Conservation (phyloP, 2,329 filamentous ascomycete species). For the Nannizziopsis barbatae region DNA sequence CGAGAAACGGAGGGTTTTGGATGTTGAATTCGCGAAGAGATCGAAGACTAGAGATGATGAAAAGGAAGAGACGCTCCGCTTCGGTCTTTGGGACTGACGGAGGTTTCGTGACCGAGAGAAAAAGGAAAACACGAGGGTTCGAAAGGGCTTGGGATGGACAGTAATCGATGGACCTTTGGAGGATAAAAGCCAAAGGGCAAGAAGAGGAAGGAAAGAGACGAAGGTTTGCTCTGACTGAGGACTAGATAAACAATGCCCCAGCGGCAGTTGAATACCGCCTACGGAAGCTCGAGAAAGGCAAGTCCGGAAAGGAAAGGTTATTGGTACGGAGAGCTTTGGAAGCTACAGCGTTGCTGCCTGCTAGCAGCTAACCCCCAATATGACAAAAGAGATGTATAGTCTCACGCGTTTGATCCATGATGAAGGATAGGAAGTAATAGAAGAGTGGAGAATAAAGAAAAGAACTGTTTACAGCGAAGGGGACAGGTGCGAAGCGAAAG, state of each 20-base stretch:
- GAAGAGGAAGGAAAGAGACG: background rate
- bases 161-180: background rate
- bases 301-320: constrained; percentile 2
- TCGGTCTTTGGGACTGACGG: too few relatives aligned
- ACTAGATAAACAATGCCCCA: background rate
- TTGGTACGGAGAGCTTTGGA: background rate
- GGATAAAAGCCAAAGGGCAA: background rate
- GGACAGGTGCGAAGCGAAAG: background rate
- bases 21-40: too few relatives aligned
- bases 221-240: background rate
- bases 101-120: too few relatives aligned
- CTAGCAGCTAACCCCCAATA: constrained; percentile 13
- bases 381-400: constrained; percentile 11
- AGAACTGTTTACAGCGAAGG: background rate
- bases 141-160: too few relatives aligned
- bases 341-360: background rate
- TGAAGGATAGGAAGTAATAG: constrained; percentile 1
- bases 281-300: background rate
- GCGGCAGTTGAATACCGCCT: background rate
- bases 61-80: too few relatives aligned
- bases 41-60: too few relatives aligned
- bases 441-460: background rate
- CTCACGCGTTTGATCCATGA: constrained; percentile 14
- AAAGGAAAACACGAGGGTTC: too few relatives aligned
- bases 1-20: too few relatives aligned